Conservation (phyloP, 495 filamentous ascomycete genomes). For the Aspergillus nanangensis region DNA sequence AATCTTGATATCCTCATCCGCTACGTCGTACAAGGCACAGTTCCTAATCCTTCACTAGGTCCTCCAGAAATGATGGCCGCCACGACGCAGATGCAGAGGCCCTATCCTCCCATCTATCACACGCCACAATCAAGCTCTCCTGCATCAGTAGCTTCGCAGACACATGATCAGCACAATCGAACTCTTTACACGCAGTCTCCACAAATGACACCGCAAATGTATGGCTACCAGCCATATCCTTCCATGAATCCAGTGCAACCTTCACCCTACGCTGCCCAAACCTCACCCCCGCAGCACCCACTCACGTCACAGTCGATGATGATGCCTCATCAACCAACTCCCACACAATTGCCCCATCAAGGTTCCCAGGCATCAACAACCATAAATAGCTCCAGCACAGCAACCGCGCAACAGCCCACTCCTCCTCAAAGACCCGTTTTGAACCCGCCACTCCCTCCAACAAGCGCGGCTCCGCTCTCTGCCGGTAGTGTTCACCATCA, state of each 20-base stretch:
- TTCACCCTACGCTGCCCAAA: slow-evolving; percentile 74
- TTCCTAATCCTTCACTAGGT: slow-evolving; percentile 43
- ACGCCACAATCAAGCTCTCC: slow-evolving; percentile 95
- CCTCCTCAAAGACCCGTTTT: slow-evolving; percentile 35
- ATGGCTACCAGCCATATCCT: slow-evolving; percentile 71
- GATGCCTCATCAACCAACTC: slow-evolving; percentile 63
- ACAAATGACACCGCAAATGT: slow-evolving; percentile 71
- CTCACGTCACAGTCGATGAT: slow-evolving; percentile 60
- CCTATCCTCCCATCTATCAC: slow-evolving; percentile 91
- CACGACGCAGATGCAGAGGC: slow-evolving; percentile 72
- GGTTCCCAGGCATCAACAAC: slow-evolving; percentile 36
- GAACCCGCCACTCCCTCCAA: slow-evolving; percentile 37
- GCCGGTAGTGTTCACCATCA: slow-evolving; percentile 45
- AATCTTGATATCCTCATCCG: neutral
- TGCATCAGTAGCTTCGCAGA: slow-evolving; percentile 88
- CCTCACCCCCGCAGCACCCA: slow-evolving; percentile 60
- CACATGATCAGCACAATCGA: slow-evolving; percentile 80
- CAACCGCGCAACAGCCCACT: slow-evolving; percentile 43
- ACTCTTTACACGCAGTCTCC: slow-evolving; percentile 78
- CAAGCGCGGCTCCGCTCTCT: slow-evolving; percentile 50
- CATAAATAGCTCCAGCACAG: slow-evolving; percentile 30
- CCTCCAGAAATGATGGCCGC: slow-evolving; percentile 92
- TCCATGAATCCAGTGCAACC: slow-evolving; percentile 66
- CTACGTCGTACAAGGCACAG: neutral
- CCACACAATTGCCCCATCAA: slow-evolving; percentile 55